Percentiles rank a stretch among this genome's conserved stretches.
Evolutionary conservation across 192 early-diverging fungal species (phyloP).

Genomic region (Nowakowskiella sp.): DNA sequence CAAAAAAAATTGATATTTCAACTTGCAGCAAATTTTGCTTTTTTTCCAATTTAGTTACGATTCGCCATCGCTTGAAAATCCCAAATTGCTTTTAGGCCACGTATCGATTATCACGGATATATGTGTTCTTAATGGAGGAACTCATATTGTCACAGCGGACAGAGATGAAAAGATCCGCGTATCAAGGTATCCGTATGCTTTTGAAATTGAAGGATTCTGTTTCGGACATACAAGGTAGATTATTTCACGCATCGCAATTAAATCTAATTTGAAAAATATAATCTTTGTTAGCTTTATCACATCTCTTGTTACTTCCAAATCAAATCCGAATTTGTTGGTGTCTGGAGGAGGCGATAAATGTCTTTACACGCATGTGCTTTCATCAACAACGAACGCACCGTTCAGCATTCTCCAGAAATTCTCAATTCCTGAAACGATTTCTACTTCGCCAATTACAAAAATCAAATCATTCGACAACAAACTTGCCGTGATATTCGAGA

Average conservation of each 20-base stretch:
- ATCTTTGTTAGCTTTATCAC: constrained; percentile 59
- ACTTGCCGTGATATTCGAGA: no score
- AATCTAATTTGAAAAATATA: neutral
- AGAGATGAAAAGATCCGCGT: constrained; percentile 97
- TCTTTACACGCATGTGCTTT: no score
- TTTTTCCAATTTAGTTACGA: constrained; percentile 4
- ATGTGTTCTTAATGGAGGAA: constrained; percentile 33
- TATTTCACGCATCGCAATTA: neutral
- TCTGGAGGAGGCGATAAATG: constrained; percentile 89
- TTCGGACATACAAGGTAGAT: constrained; percentile 82
- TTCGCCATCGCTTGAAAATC: constrained; percentile 22
- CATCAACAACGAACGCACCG: no score
- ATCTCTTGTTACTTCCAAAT: constrained; percentile 48
- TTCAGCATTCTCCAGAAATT: no score
- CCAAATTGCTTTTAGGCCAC: constrained; percentile 67
- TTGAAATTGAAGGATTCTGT: constrained; percentile 82
- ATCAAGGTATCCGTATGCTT: constrained; percentile 80
- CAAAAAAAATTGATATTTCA: neutral
- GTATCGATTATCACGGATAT: constrained; percentile 89
- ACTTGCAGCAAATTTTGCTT: neutral
- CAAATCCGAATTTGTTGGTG: constrained; percentile 47
- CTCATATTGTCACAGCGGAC: constrained; percentile 80
- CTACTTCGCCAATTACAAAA: no score
- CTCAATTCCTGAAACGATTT: no score
- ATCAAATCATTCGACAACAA: no score